Evolutionary conservation across 805 yeast genomes (phyloP).

Genomic region (Zygosaccharomyces bailii): DNA sequence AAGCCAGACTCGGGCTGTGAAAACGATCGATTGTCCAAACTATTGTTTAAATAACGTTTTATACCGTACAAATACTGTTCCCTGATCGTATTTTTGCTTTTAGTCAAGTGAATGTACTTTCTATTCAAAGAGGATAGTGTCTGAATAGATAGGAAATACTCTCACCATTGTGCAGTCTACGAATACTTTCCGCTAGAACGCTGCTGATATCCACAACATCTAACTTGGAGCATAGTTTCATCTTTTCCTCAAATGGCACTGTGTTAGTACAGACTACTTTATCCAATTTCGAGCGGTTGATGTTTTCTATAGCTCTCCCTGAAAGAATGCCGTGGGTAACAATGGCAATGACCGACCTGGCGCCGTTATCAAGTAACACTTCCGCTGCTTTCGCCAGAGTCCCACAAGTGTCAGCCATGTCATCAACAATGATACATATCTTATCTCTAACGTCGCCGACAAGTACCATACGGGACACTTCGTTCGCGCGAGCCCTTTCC

Average conservation of each 20-base stretch:
- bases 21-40: neutral
- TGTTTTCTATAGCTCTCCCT: slow-evolving; percentile 68
- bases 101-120: neutral
- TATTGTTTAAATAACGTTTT: neutral
- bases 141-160: slow-evolving; percentile 74
- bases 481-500: slow-evolving; percentile 80
- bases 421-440: slow-evolving; percentile 75
- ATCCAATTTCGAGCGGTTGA: slow-evolving; percentile 64
- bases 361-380: slow-evolving; percentile 61
- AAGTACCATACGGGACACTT: slow-evolving; percentile 77
- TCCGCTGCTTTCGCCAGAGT: slow-evolving; percentile 82
- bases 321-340: slow-evolving; percentile 80
- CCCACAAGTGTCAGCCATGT: slow-evolving; percentile 90
- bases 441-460: slow-evolving; percentile 81
- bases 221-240: slow-evolving; percentile 51
- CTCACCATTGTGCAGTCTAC: slow-evolving; percentile 85
- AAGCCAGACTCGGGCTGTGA: slow-evolving; percentile 43
- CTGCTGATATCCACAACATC: slow-evolving; percentile 67
- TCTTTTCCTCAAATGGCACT: slow-evolving; percentile 68
- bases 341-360: slow-evolving; percentile 71
- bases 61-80: slow-evolving; percentile 3
- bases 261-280: slow-evolving; percentile 77
- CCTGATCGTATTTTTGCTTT: neutral
- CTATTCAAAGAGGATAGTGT: slow-evolving; percentile 30
- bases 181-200: slow-evolving; percentile 74